phyloP scores from a whole-genome alignment of 2,329 filamentous ascomycete genomes.

The Neurospora crassa region DNA sequence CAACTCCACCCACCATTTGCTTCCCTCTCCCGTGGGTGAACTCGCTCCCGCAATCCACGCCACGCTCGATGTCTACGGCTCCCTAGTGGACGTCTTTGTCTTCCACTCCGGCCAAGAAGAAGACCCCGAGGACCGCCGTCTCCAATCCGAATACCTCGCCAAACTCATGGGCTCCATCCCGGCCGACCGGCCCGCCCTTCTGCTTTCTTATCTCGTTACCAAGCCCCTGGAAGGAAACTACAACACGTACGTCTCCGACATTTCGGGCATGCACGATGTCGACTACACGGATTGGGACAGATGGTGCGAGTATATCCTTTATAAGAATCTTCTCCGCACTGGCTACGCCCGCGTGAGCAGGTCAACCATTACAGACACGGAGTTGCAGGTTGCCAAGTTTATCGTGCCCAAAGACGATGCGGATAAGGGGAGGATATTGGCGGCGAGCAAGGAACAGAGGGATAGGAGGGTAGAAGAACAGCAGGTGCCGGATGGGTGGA shows the following conservation, averaged over 20 bases:
- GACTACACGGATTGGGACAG: constrained; percentile 89
- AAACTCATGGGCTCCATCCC: constrained; percentile 76
- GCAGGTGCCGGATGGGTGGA: constrained; percentile 64
- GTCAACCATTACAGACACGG: constrained; percentile 91
- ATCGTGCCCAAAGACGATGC: constrained; percentile 63
- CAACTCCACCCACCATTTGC: constrained; percentile 90
- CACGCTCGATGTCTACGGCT: constrained; percentile 88
- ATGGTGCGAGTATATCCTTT: constrained; percentile 98
- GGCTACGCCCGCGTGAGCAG: constrained; percentile 86
- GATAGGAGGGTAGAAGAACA: constrained; percentile 54
- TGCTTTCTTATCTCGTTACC: constrained; percentile 88
- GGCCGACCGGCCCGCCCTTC: constrained; percentile 57
- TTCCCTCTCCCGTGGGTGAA: constrained; percentile 89
- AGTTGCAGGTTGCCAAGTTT: constrained; percentile 95
- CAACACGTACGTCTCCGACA: constrained; percentile 82
- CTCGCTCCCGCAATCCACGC: constrained; percentile 93
- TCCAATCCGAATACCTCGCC: constrained; percentile 79
- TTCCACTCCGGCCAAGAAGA: constrained; percentile 99
- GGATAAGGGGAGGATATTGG: constrained; percentile 36
- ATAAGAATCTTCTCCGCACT: constrained; percentile 75
- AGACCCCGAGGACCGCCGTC: constrained; percentile 79
- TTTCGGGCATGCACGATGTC: constrained; percentile 90
- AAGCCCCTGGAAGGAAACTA: constrained; percentile 90
- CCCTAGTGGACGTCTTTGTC: constrained; percentile 85
- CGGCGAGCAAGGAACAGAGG: constrained; percentile 42